A percentile compares a stretch with the other conserved stretches of the same genome.
Evolutionary conservation across 805 yeast genomes (phyloP).

Genomic region (Lipomyces sp.): DNA sequence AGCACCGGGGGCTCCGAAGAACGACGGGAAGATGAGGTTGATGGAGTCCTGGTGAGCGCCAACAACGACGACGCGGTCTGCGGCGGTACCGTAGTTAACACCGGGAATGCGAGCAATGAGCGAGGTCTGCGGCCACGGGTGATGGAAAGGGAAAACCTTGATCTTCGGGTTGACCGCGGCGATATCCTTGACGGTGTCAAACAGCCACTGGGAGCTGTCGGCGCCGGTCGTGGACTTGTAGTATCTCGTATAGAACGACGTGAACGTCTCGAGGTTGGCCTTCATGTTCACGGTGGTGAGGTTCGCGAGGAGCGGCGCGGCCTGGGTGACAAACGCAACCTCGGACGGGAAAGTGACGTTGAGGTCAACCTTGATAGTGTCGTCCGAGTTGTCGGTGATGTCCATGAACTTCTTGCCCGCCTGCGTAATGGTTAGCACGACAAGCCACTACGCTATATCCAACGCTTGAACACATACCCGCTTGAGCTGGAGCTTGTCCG

Average conservation of each 20-base stretch:
- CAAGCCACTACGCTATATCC: too few relatives aligned
- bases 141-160: constrained; percentile 52
- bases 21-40: constrained; percentile 65
- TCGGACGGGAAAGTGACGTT: constrained; percentile 54
- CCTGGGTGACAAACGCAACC: constrained; percentile 40
- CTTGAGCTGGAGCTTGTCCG: constrained; percentile 46
- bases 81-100: constrained; percentile 37
- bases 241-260: constrained; percentile 72
- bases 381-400: constrained; percentile 16
- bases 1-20: constrained; percentile 84
- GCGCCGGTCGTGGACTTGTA: constrained; percentile 70
- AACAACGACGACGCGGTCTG: constrained; percentile 56
- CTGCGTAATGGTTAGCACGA: background rate
- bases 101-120: constrained; percentile 66
- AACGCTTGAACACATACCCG: constrained; percentile 26
- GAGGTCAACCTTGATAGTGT: constrained; percentile 1
- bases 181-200: constrained; percentile 43
- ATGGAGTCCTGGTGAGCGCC: constrained; percentile 90
- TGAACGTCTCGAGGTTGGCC: constrained; percentile 55
- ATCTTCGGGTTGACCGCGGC: constrained; percentile 39
- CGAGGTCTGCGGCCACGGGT: constrained; percentile 77
- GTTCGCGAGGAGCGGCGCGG: constrained; percentile 43
- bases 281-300: constrained; percentile 51
- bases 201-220: constrained; percentile 69
- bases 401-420: constrained; percentile 29